Conservation (phyloP, 169 alveolate species). For the Plasmodium inui region DNA sequence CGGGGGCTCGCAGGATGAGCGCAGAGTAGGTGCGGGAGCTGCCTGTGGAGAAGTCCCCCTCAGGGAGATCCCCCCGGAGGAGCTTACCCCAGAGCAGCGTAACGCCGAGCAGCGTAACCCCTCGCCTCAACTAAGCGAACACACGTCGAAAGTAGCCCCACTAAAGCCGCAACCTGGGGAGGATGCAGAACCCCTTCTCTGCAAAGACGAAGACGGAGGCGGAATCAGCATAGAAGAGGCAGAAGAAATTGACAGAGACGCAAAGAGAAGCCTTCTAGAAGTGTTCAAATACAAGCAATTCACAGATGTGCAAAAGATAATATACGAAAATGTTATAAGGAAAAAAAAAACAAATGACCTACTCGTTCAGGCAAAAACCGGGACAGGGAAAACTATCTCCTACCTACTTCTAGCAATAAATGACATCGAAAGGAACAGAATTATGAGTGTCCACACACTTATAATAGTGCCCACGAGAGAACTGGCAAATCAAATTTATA, state of each 20-base stretch:
- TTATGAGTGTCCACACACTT: constrained; percentile 90
- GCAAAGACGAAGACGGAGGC: background rate
- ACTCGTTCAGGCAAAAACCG: constrained; percentile 96
- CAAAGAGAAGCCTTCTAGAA: constrained; percentile 49
- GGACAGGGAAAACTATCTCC: constrained; percentile 94
- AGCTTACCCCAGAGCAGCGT: background rate
- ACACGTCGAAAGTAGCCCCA: background rate
- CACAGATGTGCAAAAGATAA: constrained; percentile 72
- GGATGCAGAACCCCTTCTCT: background rate
- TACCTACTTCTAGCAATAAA: constrained; percentile 92
- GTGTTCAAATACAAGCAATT: constrained; percentile 61
- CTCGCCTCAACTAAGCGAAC: background rate
- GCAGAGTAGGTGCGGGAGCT: constrained; percentile 5
- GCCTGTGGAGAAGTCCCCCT: constrained; percentile 1
- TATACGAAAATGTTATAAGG: constrained; percentile 65
- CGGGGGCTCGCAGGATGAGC: background rate
- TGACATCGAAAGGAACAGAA: constrained; percentile 89
- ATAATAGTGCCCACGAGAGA: constrained; percentile 97
- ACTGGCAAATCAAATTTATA: constrained; percentile 92
- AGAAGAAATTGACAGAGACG: constrained; percentile 44
- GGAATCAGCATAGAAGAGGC: constrained; percentile 23
- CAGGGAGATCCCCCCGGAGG: background rate
- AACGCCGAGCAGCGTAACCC: background rate
- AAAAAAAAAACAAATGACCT: constrained; percentile 77
- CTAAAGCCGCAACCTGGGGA: background rate